These are phyloP conservation scores for Penicillium odoratum DNA, from an alignment of 495 filamentous ascomycete species.

Conservation along the genomic window DNA sequence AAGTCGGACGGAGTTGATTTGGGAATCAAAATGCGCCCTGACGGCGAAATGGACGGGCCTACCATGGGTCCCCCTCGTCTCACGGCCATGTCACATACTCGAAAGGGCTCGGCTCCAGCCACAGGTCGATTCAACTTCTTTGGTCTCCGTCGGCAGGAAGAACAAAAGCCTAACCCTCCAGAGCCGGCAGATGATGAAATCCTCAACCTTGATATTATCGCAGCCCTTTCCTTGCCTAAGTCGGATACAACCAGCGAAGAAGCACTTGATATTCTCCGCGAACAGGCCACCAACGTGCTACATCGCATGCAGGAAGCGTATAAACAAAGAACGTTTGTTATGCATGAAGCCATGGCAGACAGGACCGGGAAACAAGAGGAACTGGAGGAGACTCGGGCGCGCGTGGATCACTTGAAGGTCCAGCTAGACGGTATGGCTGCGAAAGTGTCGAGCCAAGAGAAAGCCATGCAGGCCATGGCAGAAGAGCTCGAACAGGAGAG, in stretches of 20 bases:
- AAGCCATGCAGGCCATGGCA: slow-evolving; percentile 60
- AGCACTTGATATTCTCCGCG: slow-evolving; percentile 68
- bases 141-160: slow-evolving; percentile 35
- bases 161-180: slow-evolving; percentile 26
- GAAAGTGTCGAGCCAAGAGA: slow-evolving; percentile 65
- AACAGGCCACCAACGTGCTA: slow-evolving; percentile 66
- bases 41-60: slow-evolving; percentile 24
- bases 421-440: slow-evolving; percentile 77
- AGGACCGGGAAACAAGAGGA: slow-evolving; percentile 68
- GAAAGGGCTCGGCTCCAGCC: slow-evolving; percentile 35
- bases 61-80: slow-evolving; percentile 20
- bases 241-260: slow-evolving; percentile 56
- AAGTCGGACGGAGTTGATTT: slow-evolving; percentile 49
- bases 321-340: slow-evolving; percentile 56
- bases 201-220: slow-evolving; percentile 61
- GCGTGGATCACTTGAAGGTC: slow-evolving; percentile 62
- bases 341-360: slow-evolving; percentile 62
- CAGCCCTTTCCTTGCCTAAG: slow-evolving; percentile 61
- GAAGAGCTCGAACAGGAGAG: slow-evolving; percentile 65
- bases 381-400: slow-evolving; percentile 70
- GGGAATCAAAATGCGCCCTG: slow-evolving; percentile 27
- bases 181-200: slow-evolving; percentile 60
- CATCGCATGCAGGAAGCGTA: slow-evolving; percentile 70
- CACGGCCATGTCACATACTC: slow-evolving; percentile 32
- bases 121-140: slow-evolving; percentile 42